Base-by-base conservation (phyloP, 352 stramenopile species). In the Pythium graminicola region DNA sequence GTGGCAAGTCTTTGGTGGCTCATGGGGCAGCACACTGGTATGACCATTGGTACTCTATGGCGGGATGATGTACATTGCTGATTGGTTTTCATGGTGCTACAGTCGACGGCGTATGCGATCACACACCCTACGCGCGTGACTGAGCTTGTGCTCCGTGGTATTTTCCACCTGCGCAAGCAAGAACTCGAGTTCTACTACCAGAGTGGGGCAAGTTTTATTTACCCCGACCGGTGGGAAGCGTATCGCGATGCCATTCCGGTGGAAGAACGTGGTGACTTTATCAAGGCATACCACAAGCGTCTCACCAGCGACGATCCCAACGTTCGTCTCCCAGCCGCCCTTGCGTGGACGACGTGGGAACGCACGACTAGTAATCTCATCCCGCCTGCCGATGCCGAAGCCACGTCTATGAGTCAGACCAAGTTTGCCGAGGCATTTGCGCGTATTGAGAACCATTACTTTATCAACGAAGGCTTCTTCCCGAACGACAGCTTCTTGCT, bases 121-220 rank as follows among this genome's bases (percentile, higher is more conserved):
- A 81, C 54, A 28, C 88, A 97, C 75, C 89, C 95, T 2, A 64
- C 62, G 9, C 64, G 62, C 9, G 80, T 98, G 29, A 73, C 69
- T n/a, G 75, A 89, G 49, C 72, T 98, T 44, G 78, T 98, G 20
- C 68, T 98, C 29, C 74, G 93, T 11, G 95, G 92, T 17, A 90
- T 98, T 28, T 98, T 97, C 64, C 67, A 95, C 11, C 72, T 98
- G 35, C 85, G 89, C 45, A 73, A 86, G 39, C 66, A 83, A 24
- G 92, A 98, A 64, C 89, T 98, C 46, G 77, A 97, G 62, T 97
- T 96, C 67, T 85, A 97, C 58, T 98, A 97, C 57, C 78, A 87
- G 65, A 67, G 75, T 40, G 88, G 85, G 4, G 80, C 85, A n/a
- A 92, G 65, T 46, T 95, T 91, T 64, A 69, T 97, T 39, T 97